A percentile compares a stretch with the other conserved stretches of the same genome.
Evolutionary conservation across 768 basidiomycete species (phyloP).

Genomic region (Collybia sordida): DNA sequence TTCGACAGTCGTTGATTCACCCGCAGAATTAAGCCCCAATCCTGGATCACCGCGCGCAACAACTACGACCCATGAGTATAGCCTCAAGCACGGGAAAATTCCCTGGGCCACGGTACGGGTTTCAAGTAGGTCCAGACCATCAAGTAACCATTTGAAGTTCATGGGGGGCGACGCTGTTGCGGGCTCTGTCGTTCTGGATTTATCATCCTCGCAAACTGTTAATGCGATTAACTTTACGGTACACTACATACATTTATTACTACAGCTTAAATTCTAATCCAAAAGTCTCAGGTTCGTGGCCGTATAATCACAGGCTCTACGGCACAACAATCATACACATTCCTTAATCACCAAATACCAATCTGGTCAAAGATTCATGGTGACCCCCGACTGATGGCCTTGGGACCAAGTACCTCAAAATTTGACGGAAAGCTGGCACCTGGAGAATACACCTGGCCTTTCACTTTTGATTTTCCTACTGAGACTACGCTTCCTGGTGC

Average conservation of each 20-base stretch:
- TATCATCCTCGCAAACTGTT: constrained; percentile 25
- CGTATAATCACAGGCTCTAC: constrained; percentile 26
- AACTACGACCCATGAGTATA: too few relatives aligned
- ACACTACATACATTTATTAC: constrained; percentile 3
- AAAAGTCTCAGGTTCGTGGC: constrained; percentile 25
- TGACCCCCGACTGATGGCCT: constrained; percentile 24
- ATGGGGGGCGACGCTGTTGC: constrained; percentile 21
- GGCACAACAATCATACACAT: constrained; percentile 25
- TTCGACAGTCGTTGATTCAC: too few relatives aligned
- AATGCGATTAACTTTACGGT: constrained; percentile 27
- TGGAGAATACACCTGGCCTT: constrained; percentile 38
- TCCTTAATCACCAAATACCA: constrained; percentile 25
- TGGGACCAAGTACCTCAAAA: constrained; percentile 7
- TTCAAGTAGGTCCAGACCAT: constrained; percentile 20
- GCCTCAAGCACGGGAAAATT: background rate
- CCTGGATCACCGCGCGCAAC: too few relatives aligned
- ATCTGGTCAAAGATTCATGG: constrained; percentile 32
- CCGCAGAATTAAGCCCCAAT: too few relatives aligned
- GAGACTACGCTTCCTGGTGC: constrained; percentile 19
- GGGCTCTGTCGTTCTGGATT: constrained; percentile 27
- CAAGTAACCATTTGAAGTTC: constrained; percentile 19
- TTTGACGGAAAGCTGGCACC: constrained; percentile 11
- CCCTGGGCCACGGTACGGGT: constrained; percentile 26
- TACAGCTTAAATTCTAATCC: background rate
- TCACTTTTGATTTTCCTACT: constrained; percentile 37